phyloP scores from a whole-genome alignment of 2,329 filamentous ascomycete species.

The Ophioceras dolichostomum region DNA sequence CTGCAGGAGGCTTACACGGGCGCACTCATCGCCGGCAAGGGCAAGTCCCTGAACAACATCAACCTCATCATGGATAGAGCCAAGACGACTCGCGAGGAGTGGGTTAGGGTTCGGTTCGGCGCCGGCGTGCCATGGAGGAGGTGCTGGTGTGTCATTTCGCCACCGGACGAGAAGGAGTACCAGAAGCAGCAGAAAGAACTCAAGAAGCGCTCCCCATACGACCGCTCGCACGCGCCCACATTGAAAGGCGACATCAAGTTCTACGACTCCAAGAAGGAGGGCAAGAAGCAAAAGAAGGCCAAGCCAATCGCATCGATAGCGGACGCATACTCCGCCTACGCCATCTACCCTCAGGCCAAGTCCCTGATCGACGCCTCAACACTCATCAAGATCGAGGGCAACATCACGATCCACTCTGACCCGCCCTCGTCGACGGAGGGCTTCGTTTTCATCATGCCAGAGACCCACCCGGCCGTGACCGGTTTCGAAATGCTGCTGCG shows the following conservation, averaged over 20 bases:
- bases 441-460: constrained; percentile 97
- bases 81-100: constrained; percentile 70
- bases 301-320: constrained; percentile 83
- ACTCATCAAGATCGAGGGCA: constrained; percentile 83
- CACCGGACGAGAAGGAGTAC: constrained; percentile 87
- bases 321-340: constrained; percentile 84
- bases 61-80: constrained; percentile 75
- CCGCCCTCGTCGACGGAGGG: constrained; percentile 73
- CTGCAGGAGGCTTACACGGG: constrained; percentile 96
- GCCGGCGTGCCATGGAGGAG: constrained; percentile 92
- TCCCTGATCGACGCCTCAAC: constrained; percentile 90
- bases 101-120: constrained; percentile 90
- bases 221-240: constrained; percentile 51
- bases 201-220: constrained; percentile 75
- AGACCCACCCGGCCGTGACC: constrained; percentile 78
- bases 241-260: constrained; percentile 90
- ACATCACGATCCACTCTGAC: constrained; percentile 74
- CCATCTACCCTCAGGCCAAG: constrained; percentile 91
- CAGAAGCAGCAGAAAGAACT: constrained; percentile 71
- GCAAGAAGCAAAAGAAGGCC: constrained; percentile 84
- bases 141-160: constrained; percentile 91
- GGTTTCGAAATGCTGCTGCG: constrained; percentile 94
- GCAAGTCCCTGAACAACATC: constrained; percentile 81
- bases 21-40: constrained; percentile 89
- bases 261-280: constrained; percentile 64